Percentiles rank a stretch among this genome's conserved stretches.
Evolutionary conservation across 2,329 filamentous ascomycete species (phyloP).

Genomic region (Pseudogymnoascus sp.): DNA sequence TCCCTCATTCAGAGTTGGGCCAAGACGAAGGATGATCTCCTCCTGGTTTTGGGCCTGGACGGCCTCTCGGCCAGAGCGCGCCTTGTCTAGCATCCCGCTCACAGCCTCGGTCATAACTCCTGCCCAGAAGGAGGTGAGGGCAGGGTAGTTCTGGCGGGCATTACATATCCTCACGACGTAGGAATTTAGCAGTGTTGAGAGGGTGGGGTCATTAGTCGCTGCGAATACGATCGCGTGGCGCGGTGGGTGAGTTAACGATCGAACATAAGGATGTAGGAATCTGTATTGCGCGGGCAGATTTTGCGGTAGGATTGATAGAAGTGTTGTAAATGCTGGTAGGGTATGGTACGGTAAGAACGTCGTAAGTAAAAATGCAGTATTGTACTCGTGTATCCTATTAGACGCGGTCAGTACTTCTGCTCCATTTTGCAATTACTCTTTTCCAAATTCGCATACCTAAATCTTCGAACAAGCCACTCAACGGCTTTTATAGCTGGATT

Average conservation of each 20-base stretch:
- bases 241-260: constrained; percentile 65
- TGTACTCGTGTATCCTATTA: constrained; percentile 78
- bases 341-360: constrained; percentile 91
- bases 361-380: constrained; percentile 66
- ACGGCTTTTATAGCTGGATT: constrained; percentile 84
- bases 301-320: constrained; percentile 78
- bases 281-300: constrained; percentile 66
- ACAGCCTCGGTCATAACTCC: constrained; percentile 79
- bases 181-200: constrained; percentile 68
- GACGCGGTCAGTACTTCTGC: constrained; percentile 9
- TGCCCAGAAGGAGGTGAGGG: constrained; percentile 82
- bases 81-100: constrained; percentile 69
- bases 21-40: constrained; percentile 59
- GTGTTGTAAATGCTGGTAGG: constrained; percentile 72
- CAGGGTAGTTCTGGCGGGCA: constrained; percentile 63
- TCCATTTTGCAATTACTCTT: background rate
- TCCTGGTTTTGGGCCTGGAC: constrained; percentile 76
- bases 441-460: constrained; percentile 50
- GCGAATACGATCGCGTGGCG: constrained; percentile 76
- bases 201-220: constrained; percentile 65
- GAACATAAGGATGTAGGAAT: constrained; percentile 80
- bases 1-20: constrained; percentile 66
- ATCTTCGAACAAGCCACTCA: constrained; percentile 90
- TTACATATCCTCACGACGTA: constrained; percentile 70
- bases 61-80: constrained; percentile 64